A percentile compares a stretch with the other conserved stretches of the same genome.
These are phyloP conservation scores for Termitomyces titanicus DNA, from an alignment of 768 basidiomycete species.

Conservation along the genomic window DNA sequence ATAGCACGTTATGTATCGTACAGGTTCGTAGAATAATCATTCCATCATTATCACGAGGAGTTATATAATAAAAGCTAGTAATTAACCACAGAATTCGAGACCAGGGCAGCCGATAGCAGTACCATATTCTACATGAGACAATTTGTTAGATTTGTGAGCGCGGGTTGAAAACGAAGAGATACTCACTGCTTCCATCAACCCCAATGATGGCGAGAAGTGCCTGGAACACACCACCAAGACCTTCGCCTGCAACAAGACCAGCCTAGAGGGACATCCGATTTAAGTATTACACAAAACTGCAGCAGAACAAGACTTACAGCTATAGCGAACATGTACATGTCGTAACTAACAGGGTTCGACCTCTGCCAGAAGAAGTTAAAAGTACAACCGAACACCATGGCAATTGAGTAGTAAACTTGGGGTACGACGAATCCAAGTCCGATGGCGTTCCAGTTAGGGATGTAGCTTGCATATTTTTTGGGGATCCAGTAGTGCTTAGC, in stretches of 20 bases:
- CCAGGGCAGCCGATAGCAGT: conserved; percentile 54
- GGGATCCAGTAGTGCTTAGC: conserved; percentile 45
- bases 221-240: conserved; percentile 58
- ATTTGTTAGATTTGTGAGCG: background rate
- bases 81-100: conserved; percentile 48
- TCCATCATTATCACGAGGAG: background rate
- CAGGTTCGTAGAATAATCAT: background rate
- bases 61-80: background rate
- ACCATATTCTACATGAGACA: conserved; percentile 32
- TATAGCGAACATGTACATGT: conserved; percentile 58
- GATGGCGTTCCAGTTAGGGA: conserved; percentile 57
- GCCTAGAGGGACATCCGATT: conserved; percentile 19
- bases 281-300: background rate
- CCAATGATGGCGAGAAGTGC: conserved; percentile 50
- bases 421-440: conserved; percentile 54
- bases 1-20: background rate
- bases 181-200: conserved; percentile 46
- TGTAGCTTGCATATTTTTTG: conserved; percentile 42
- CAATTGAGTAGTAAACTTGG: conserved; percentile 45
- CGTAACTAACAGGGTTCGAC: conserved; percentile 38
- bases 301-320: conserved; percentile 27
- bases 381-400: conserved; percentile 46
- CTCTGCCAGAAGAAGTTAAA: conserved; percentile 48
- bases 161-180: background rate
- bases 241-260: conserved; percentile 56